Conservation (phyloP, 805 yeast genomes). For the Nakazawaea siamensis region DNA sequence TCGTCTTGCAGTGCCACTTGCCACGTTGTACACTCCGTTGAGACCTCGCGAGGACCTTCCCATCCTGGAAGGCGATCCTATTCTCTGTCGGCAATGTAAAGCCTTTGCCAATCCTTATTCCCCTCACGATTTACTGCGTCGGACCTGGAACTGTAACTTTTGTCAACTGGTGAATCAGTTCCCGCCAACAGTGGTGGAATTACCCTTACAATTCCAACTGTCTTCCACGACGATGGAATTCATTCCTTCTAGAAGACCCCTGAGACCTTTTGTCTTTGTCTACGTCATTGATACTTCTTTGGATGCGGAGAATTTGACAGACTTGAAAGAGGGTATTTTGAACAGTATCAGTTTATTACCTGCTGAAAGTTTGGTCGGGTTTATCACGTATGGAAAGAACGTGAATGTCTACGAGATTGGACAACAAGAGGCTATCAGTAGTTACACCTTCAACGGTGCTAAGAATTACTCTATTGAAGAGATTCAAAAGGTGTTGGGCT, state of each 20-base stretch:
- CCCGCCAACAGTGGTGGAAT: conserved; percentile 17
- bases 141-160: conserved; percentile 48
- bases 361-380: conserved; percentile 44
- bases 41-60: conserved; percentile 34
- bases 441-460: conserved; percentile 46
- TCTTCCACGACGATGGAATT: conserved; percentile 46
- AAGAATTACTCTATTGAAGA: conserved; percentile 42
- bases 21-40: conserved; percentile 52
- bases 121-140: conserved; percentile 22
- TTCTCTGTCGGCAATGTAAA: conserved; percentile 47
- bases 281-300: conserved; percentile 52
- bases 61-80: conserved; percentile 29
- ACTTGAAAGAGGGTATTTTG: conserved; percentile 42
- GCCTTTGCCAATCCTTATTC: conserved; percentile 48
- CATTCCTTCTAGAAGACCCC: conserved; percentile 20
- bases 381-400: conserved; percentile 52
- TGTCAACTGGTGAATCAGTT: conserved; percentile 41
- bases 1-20: conserved; percentile 45
- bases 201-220: conserved; percentile 30
- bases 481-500: conserved; percentile 36
- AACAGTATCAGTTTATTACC: conserved; percentile 39
- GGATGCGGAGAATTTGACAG: conserved; percentile 39
- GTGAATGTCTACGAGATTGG: conserved; percentile 50
- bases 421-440: conserved; percentile 23
- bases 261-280: conserved; percentile 39